Evolutionary conservation across 306 rosid species (phyloP), one percentile per base, ranked within the genome.

Genomic region (Lathyrus tuberosus): DNA sequence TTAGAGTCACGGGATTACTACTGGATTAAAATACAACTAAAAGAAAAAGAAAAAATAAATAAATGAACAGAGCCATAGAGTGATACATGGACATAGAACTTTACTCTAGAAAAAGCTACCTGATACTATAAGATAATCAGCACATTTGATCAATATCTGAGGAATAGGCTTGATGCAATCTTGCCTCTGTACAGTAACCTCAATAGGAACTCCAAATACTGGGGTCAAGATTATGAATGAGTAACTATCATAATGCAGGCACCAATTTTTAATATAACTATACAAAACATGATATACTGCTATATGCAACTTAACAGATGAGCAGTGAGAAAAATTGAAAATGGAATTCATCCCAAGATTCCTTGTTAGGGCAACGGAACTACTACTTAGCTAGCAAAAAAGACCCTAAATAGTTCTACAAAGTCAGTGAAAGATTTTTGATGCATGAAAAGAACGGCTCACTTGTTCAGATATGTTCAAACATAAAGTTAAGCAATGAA

Each of bases 121-220:
- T 82, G 97, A 95, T 80, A 89, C 49, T 71, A 91, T 59, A 65
- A 95, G 99, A 84, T 84, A 75, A 82, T 95, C 99, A 69, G 99
- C 96, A 79, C 95, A 86, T 31, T 74, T 86, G 75, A 87, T 88
- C 81, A 95, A 78, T 80, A 91, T 89, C 71, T 73, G 84, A 64
- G 99, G 99, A 86, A 95, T 81, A 37, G 80, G 88, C 66, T 83
- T 82, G 83, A 86, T 79, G 68, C 89, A 80, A 73, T 91, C 86
- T 77, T 95, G 88, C 78, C 88, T 82, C 80, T 89, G 99, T 31
- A 95, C 96, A 6, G 83, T 82, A 69, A 84, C 71, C 83, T 91
- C 96, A 79, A 95, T 83, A 14, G 93, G 92, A 79, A 87, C 92
- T 85, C 99, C 99, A 86, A 95, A 95, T 47, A 87, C 99, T 95